phyloP scores from a whole-genome alignment of 169 alveolate genomes.

The Plasmodium inui region DNA sequence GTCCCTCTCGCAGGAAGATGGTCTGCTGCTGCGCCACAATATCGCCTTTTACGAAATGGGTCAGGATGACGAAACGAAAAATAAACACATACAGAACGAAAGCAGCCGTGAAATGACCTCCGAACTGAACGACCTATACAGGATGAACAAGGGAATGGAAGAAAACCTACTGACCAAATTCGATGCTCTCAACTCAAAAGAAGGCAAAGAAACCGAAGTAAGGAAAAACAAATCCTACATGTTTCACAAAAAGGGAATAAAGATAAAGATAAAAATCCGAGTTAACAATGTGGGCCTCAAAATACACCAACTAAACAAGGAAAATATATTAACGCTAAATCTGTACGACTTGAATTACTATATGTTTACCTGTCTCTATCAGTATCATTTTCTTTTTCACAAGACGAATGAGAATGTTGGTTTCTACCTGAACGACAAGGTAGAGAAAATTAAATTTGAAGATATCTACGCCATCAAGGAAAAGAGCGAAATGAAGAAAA shows the following conservation, averaged over 20 bases:
- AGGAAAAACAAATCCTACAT: neutral
- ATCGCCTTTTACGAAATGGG: neutral
- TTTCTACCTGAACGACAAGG: slow-evolving; percentile 46
- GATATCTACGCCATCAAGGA: neutral
- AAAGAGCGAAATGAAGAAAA: neutral
- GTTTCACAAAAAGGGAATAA: slow-evolving; percentile 16
- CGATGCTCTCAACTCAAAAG: neutral
- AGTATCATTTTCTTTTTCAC: slow-evolving; percentile 47
- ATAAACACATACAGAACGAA: neutral
- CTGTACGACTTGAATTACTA: slow-evolving; percentile 53
- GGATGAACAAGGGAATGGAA: neutral
- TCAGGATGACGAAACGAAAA: neutral
- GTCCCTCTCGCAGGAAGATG: neutral
- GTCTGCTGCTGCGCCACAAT: neutral
- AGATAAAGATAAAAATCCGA: slow-evolving; percentile 27
- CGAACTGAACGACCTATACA: neutral
- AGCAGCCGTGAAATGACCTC: neutral
- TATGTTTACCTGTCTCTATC: slow-evolving; percentile 41
- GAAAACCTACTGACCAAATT: neutral
- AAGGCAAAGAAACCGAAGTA: neutral
- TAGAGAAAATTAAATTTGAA: slow-evolving; percentile 23
- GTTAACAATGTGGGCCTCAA: slow-evolving; percentile 39
- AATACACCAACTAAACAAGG: slow-evolving; percentile 66
- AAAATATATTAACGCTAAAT: slow-evolving; percentile 65
- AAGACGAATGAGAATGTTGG: slow-evolving; percentile 24